Base-by-base conservation (phyloP, 2,329 filamentous ascomycete genomes). In the Xylaria sp. region DNA sequence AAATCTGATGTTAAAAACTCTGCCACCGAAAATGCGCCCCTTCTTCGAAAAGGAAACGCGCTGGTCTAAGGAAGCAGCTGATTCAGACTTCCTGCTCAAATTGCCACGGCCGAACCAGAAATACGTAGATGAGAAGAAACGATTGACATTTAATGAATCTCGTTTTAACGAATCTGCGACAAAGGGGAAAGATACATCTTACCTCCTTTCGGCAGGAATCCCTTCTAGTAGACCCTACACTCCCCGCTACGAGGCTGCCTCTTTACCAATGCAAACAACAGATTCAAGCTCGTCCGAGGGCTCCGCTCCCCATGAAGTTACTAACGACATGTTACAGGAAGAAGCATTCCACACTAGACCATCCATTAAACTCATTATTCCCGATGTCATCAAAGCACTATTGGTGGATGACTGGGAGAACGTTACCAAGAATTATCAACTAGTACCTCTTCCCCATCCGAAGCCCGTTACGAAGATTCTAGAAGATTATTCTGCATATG, bases 371-470 rank as follows among this genome's bases (percentile, higher is more conserved):
- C 85, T 99, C 41, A 84, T 89, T 51, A 88, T 98, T 66, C 93
- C 95, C 0, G 95, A 98, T 73, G 87, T 90, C 67, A 83, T 99
- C 67, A 97, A 98, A 80, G 92, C 91, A 15, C 85, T 96, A 65
- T 86, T 99, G 3, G 95, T 99, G 21, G 95, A 99, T 74, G 95
- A 99, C 76, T 99, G 95, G 95, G 95, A 99, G 77, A 96, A 97
- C 71, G 88, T 99, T 64, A 99, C 95, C 58, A 98, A 97, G 79
- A 95, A 96, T 74, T 87, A 92, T 69, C 91, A 94, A 73, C 87
- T 98, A 3, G 92, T 97, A 31, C 89, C 91, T 1, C 82, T 99
- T 15, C 95, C 95, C 0, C 89, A 92, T 47, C 81, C 84, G 27
- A 86, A 89, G 53, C 87, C 94, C 1, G 92, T 95, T 62, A 87